Percentiles rank a stretch among this genome's conserved stretches.
Evolutionary conservation across 768 basidiomycete genomes (phyloP).

Genomic region (Cyathus striatus): DNA sequence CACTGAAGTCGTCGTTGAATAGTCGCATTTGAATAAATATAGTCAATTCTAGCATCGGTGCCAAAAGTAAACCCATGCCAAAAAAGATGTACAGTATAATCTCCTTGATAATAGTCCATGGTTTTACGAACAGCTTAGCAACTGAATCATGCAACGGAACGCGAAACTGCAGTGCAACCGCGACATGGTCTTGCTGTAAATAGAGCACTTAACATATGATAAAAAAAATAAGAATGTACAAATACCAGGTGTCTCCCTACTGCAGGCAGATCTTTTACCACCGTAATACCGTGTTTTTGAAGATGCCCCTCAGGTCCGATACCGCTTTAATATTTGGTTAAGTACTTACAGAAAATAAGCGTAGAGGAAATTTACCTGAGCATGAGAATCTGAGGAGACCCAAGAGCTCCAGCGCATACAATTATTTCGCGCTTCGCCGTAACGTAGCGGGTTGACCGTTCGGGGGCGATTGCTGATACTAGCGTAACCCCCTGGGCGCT

Average conservation of each 20-base stretch:
- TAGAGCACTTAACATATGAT: background rate
- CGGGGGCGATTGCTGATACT: background rate
- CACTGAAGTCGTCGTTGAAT: slow-evolving; percentile 13
- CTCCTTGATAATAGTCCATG: slow-evolving; percentile 20
- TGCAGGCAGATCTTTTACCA: slow-evolving; percentile 24
- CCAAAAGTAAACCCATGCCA: slow-evolving; percentile 25
- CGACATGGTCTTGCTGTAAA: slow-evolving; percentile 32
- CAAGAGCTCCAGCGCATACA: slow-evolving; percentile 33
- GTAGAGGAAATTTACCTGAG: slow-evolving; percentile 4
- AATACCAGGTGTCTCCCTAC: slow-evolving; percentile 27
- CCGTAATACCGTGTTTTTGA: slow-evolving; percentile 16
- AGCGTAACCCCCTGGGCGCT: background rate
- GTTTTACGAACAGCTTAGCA: slow-evolving; percentile 16
- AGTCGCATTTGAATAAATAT: slow-evolving; percentile 21
- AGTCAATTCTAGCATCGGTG: slow-evolving; percentile 20
- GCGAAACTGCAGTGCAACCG: slow-evolving; percentile 24
- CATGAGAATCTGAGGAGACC: slow-evolving; percentile 36
- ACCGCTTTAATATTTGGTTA: slow-evolving; percentile 22
- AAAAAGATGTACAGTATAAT: slow-evolving; percentile 25
- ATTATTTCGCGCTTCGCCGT: slow-evolving; percentile 15
- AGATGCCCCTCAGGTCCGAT: slow-evolving; percentile 36
- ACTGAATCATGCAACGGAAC: slow-evolving; percentile 26
- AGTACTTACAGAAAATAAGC: background rate
- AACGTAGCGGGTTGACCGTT: background rate
- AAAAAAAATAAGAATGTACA: background rate